Evolutionary conservation across 1,284 basidiomycete species (phyloP).

Genomic region (Omphalotus olearius): DNA sequence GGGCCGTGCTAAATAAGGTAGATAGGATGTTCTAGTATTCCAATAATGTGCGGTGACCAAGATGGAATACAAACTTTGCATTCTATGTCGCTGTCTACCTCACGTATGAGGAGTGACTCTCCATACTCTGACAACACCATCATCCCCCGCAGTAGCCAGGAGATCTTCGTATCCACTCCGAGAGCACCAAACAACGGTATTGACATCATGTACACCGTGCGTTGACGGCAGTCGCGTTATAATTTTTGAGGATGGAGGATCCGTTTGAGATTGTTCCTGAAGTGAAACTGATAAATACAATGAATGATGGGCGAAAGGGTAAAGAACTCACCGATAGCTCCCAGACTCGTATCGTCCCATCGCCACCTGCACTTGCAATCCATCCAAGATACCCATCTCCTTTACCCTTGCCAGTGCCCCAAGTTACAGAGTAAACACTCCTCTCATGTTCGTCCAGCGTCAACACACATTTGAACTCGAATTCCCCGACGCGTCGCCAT

Average conservation of each 20-base stretch:
- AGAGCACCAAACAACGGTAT: conserved; percentile 76
- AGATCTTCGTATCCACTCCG: conserved; percentile 54
- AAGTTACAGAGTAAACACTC: conserved; percentile 78
- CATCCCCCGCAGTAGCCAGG: conserved; percentile 78
- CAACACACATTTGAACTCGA: conserved; percentile 56
- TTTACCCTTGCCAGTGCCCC: conserved; percentile 45
- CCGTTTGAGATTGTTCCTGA: conserved; percentile 24
- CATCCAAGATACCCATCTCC: conserved; percentile 54
- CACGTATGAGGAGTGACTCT: conserved; percentile 24
- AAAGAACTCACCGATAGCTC: conserved; percentile 51
- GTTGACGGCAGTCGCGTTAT: conserved; percentile 52
- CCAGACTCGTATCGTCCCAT: conserved; percentile 76
- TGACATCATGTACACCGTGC: conserved; percentile 77
- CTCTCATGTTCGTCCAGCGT: conserved; percentile 63
- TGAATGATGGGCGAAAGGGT: background rate
- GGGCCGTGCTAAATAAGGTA: background rate
- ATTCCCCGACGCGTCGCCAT: conserved; percentile 57
- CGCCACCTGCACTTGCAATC: conserved; percentile 71
- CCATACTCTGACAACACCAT: conserved; percentile 74
- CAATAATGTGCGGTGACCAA: too few species aligned
- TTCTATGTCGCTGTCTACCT: too few species aligned
- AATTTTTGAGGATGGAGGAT: conserved; percentile 34
- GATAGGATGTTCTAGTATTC: too few species aligned
- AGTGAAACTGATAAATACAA: conserved; percentile 12
- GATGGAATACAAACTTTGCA: too few species aligned